Evolutionary conservation across 805 yeast species (phyloP), one percentile per base, ranked within the genome.

Genomic region (Yarrowia sp.): DNA sequence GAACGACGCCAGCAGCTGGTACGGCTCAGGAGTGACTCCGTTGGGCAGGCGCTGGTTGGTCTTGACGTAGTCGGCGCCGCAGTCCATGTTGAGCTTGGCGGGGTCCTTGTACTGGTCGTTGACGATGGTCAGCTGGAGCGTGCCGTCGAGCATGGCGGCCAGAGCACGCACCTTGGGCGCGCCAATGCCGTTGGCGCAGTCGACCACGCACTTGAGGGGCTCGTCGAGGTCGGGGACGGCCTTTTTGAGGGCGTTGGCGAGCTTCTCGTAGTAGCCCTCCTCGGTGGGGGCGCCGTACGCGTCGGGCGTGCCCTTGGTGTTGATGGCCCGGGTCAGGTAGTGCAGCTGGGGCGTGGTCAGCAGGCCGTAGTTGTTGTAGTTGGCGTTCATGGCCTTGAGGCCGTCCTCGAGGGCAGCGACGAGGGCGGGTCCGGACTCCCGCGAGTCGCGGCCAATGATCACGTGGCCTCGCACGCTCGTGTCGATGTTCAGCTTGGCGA

Each of bases 181-280:
- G 16, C 99, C 99, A 38, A 94, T 89, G n/a, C 99, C 99, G 71
- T 94, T 94, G 7, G 99, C 99, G 38, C 91, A 85, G 75, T 94
- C 99, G 18, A 94, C 83, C 1, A 85, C 81, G 66, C 92, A 78
- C 24, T 75, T 70, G 22, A 65, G 56, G 35, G 83, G 76, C 39
- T 73, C 65, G 16, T 72, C 66, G 61, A 74, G 71, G 8, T 66
- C 69, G 14, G 63, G 55, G 41, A 71, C 64, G 25, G 88, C 78
- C 18, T 73, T 68, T 59, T 74, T 76, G 72, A 84, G 82, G 0
- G 92, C 82, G 0, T 68, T 65, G 5, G 85, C 73, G 63, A 90
- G 74, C 71, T 89, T 88, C 19, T 74, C 67, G 70, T 83, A 87
- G 74, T 94, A 94, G 2, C 93, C 93, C 0, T 69, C 73, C 66